Conservation (phyloP, 1,139 yeast genomes). For the Saccharomyces hybrid region DNA sequence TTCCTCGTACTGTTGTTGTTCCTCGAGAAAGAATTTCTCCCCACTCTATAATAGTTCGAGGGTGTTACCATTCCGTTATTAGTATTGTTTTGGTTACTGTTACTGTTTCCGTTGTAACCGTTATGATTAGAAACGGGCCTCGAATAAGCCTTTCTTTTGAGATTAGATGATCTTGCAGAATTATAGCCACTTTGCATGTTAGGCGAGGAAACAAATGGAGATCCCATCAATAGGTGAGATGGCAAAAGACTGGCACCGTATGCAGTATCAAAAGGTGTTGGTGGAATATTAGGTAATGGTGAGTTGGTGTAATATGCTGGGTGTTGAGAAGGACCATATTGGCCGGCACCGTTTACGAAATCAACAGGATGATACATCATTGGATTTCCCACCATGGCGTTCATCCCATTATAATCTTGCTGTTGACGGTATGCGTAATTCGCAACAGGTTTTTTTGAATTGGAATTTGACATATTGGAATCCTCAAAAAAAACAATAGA, state of each 20-base stretch:
- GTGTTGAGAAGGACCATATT: constrained; percentile 11
- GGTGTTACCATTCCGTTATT: background rate
- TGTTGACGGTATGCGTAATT: background rate
- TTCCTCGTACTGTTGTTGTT: background rate
- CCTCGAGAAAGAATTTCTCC: background rate
- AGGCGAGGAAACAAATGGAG: constrained; percentile 54
- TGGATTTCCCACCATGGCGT: constrained; percentile 1
- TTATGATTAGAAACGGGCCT: constrained; percentile 6
- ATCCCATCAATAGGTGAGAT: constrained; percentile 54
- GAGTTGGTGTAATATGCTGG: constrained; percentile 11
- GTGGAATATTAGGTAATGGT: constrained; percentile 32
- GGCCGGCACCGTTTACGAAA: background rate
- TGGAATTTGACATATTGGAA: background rate
- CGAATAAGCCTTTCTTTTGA: constrained; percentile 3
- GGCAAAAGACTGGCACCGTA: constrained; percentile 64
- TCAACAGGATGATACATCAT: background rate
- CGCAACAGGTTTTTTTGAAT: background rate
- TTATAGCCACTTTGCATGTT: constrained; percentile 19
- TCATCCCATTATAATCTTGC: background rate
- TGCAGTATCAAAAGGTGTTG: constrained; percentile 46
- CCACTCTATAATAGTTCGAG: background rate
- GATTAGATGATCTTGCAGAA: constrained; percentile 18
- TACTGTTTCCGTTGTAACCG: constrained; percentile 2
- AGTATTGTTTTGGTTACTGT: background rate
- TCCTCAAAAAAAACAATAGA: background rate